These are phyloP conservation scores for Peronospora destructor DNA, from an alignment of 352 stramenopile genomes.

Conservation along the genomic window DNA sequence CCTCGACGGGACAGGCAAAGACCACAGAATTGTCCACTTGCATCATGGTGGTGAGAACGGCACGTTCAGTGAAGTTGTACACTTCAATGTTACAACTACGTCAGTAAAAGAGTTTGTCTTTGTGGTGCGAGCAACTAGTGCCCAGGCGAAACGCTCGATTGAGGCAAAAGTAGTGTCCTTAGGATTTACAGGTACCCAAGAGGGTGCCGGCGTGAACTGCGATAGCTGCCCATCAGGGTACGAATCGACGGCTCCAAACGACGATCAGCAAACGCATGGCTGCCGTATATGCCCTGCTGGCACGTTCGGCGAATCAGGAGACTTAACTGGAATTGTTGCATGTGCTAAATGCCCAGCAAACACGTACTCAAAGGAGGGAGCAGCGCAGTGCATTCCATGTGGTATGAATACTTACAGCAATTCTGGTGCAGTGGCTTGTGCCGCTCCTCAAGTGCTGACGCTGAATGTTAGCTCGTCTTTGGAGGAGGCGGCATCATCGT, in stretches of 20 bases:
- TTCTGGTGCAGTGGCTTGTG: conserved; percentile 33
- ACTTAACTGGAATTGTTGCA: conserved; percentile 33
- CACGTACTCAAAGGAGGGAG: conserved; percentile 50
- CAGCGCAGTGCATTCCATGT: conserved; percentile 43
- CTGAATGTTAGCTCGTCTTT: conserved; percentile 31
- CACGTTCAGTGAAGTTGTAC: conserved; percentile 49
- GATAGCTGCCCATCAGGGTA: conserved; percentile 47
- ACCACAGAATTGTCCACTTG: conserved; percentile 42
- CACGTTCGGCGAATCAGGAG: conserved; percentile 29
- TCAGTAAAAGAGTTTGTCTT: conserved; percentile 49
- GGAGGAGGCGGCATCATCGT: conserved; percentile 12
- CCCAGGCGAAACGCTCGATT: conserved; percentile 37
- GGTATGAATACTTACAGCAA: conserved; percentile 60
- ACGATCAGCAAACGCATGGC: conserved; percentile 26
- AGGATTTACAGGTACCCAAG: conserved; percentile 43
- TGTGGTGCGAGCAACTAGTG: conserved; percentile 48
- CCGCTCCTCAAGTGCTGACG: conserved; percentile 38
- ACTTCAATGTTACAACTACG: conserved; percentile 40
- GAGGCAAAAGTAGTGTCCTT: conserved; percentile 46
- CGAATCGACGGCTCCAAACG: conserved; percentile 27
- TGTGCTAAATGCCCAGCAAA: conserved; percentile 53
- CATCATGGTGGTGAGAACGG: conserved; percentile 61
- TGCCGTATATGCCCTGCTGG: conserved; percentile 60
- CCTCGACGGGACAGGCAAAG: conserved; percentile 3
- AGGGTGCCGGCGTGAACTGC: conserved; percentile 49